Evolutionary conservation across 2,329 filamentous ascomycete genomes (phyloP).

Genomic region (Zarea fungicola): DNA sequence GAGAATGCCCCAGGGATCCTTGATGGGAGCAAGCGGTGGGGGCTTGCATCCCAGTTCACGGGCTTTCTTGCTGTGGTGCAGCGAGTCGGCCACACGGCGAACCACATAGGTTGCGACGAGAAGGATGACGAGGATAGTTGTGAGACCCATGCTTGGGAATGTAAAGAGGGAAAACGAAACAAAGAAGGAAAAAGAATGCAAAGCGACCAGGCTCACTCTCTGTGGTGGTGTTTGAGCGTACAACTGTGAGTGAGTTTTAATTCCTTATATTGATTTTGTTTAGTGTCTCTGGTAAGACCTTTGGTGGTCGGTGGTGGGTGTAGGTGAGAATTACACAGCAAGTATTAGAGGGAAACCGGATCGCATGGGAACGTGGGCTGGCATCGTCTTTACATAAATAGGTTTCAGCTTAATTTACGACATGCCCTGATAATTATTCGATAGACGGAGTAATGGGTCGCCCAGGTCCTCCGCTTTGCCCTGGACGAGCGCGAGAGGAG

Average conservation of each 20-base stretch:
- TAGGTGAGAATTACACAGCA: not conserved
- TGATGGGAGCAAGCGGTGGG: conserved; percentile 8
- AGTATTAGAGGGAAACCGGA: not conserved
- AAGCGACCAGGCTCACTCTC: not conserved
- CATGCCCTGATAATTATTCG: conserved; percentile 7
- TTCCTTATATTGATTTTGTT: not conserved
- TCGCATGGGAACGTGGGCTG: not conserved
- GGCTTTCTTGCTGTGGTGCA: conserved; percentile 11
- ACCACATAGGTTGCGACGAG: conserved; percentile 8
- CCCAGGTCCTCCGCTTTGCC: not conserved
- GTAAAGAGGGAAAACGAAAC: not conserved
- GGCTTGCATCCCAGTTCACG: conserved; percentile 18
- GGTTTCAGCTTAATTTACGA: not conserved
- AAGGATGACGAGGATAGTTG: conserved; percentile 5
- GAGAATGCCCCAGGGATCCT: conserved; percentile 18
- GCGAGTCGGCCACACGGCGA: conserved; percentile 3
- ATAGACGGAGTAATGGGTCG: conserved; percentile 10
- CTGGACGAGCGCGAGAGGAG: not conserved
- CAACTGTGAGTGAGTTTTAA: not conserved
- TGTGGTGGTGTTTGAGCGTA: not conserved
- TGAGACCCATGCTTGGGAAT: conserved; percentile 5
- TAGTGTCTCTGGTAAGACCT: conserved; percentile 5
- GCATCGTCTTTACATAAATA: conserved; percentile 11
- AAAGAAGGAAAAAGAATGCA: not conserved
- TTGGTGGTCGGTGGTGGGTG: too few species aligned